Base-by-base conservation (phyloP, 192 early-diverging fungal species). In the Dispira parvispora region DNA sequence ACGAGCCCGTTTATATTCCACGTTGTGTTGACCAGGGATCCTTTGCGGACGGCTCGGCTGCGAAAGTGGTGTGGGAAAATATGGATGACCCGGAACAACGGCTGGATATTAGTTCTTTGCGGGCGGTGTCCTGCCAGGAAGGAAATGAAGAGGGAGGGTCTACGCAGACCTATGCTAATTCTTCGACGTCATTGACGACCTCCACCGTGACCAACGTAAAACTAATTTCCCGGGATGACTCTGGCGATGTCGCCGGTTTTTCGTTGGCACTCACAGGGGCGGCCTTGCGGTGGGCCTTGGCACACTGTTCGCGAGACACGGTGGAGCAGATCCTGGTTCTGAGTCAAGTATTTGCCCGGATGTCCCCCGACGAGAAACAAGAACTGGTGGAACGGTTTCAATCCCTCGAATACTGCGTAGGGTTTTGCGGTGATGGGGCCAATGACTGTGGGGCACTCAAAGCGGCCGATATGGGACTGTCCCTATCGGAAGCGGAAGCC, bases 381-480 rank as follows among this genome's bases (percentile, higher is more conserved):
- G 85, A 90, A 66, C 69, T 99, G 18, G 92, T 99, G 6, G 86
- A 91, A 67, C 80, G 82, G 58, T 71, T 98, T 45, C 94, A 98
- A 67, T 78, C 73, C 21, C 79, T 97, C 27, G 93, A 88, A 14
- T 94, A 98, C 74, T 91, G 86, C 66, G 87, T 91, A 27, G 91
- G 92, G 0, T 99, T 99, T 71, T 97, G 94, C 68, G 97, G 97
- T n/a, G 97, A 99, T 68, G 97, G 97, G 11, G 94, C 97, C 20
- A 99, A 99, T 65, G 97, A 99, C 71, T 92, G 90, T 75, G 92
- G 94, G 20, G 97, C 97, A 4, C 75, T 99, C 14, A 91, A 96
- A 61, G 87, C 88, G 0, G 95, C 91, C 20, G 97, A 99, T 71
- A 89, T 95, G 50, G 97, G 97, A 0, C 76, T 99, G 20, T 95